Base-by-base conservation (phyloP, 2,329 filamentous ascomycete species). In the Pestalotiopsis sp. region DNA sequence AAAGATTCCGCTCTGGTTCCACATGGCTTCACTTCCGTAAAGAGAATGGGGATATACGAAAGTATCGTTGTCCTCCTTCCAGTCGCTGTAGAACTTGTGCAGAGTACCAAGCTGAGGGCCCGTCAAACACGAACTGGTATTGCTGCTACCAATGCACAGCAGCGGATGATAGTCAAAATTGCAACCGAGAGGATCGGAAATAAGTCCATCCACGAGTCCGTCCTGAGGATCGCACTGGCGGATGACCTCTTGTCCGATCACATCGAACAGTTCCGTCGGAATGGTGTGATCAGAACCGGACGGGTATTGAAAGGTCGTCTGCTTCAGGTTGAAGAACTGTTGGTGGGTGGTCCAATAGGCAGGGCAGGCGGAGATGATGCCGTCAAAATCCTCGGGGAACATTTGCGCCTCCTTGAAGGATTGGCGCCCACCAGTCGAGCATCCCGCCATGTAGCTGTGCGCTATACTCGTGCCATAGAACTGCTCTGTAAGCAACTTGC, bases 351-450 rank as follows among this genome's bases (percentile, higher is more conserved):
- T 67, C 74, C 61, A 27, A 75, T 13, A 6, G 82, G 45, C 84
- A 41, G 79, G 78, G 65, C 68, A 71, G 17, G 82, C 83, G 5
- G 84, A 84, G 2, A 87, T 73, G n/a, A 87, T 80, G 27, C 86
- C 85, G 70, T 87, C 84, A 68, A 87, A 87, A 68, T 87, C 85
- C 7, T 85, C 80, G 0, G 85, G 85, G 70, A 83, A 87, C n/a
- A 80, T 74, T 71, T 87, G 81, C 4, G 84, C 81, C 38, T 83
- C 79, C 67, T 84, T 84, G 31, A 86, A 76, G 4, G 85, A 86
- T 76, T 88, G 85, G 1, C 85, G 78, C 2, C 87, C 86, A 45
- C 87, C 86, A 0, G 85, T 87, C 3, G 84, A 86, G 73, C 86
- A 88, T 31, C 86, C 86, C 12, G 80, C 76, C 70, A 83, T 87